Conservation (phyloP, 179 eudicot genomes). For the Monotropa hypopitys region DNA sequence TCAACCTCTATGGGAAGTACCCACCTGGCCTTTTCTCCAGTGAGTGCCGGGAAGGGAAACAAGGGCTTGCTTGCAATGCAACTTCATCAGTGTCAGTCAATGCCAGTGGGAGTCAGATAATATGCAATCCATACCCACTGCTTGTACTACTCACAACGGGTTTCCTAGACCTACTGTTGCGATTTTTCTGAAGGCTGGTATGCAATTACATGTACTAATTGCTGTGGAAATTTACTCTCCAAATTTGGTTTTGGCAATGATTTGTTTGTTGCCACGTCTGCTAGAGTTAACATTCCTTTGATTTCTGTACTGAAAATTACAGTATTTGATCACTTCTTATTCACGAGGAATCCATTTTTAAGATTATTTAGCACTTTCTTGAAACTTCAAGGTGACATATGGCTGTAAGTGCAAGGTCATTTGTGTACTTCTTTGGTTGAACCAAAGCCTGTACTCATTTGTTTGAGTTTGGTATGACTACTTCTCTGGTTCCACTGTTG, state of each 20-base stretch:
- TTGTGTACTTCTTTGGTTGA: too few relatives aligned
- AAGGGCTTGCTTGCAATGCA: constrained; percentile 41
- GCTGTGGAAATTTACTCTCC: too few relatives aligned
- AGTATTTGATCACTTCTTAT: not conserved
- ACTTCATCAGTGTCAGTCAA: constrained; percentile 12
- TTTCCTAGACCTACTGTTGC: constrained; percentile 4
- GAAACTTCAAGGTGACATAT: not conserved
- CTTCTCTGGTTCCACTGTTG: not conserved
- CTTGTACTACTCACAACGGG: constrained; percentile 1
- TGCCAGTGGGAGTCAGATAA: not conserved
- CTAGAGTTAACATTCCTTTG: not conserved
- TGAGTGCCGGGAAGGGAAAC: constrained; percentile 37
- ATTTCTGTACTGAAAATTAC: not conserved
- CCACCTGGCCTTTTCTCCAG: constrained; percentile 66
- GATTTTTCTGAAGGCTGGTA: constrained; percentile 5
- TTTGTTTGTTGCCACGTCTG: not conserved
- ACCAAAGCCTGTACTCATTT: too few relatives aligned
- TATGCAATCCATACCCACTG: constrained; percentile 2
- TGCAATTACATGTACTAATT: not conserved
- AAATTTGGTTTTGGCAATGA: not conserved
- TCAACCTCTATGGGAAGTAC: constrained; percentile 54
- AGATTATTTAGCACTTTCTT: not conserved
- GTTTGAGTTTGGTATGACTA: too few relatives aligned
- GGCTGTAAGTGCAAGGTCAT: not conserved
- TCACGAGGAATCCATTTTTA: not conserved